A percentile compares a stretch with the other conserved stretches of the same genome.
These are phyloP conservation scores for Boeremia lycopersici DNA, from an alignment of 2,329 filamentous ascomycete species.

Conservation along the genomic window DNA sequence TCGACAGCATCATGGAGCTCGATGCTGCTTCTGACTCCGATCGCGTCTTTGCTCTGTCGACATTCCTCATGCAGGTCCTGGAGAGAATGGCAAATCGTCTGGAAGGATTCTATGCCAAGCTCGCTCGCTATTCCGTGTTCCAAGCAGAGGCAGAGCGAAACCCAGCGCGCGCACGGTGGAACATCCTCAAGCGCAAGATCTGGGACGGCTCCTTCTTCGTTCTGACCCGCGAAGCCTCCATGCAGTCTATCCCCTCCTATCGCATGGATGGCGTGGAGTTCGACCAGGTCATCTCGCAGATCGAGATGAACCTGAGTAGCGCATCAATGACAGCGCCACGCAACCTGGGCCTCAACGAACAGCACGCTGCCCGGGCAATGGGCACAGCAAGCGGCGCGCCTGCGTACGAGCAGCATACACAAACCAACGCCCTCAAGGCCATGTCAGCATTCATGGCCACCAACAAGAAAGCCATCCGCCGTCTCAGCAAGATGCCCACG, in stretches of 20 bases:
- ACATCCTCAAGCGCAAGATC: constrained; percentile 56
- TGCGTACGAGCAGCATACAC: constrained; percentile 52
- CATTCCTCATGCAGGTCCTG: constrained; percentile 59
- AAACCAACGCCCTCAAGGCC: constrained; percentile 51
- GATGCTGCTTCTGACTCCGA: constrained; percentile 49
- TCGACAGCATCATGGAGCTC: constrained; percentile 52
- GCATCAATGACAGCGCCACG: constrained; percentile 21
- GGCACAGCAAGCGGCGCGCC: constrained; percentile 44
- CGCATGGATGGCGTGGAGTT: constrained; percentile 49
- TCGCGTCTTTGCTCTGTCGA: constrained; percentile 47
- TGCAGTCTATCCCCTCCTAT: constrained; percentile 1
- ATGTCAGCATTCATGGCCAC: constrained; percentile 48
- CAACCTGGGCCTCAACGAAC: constrained; percentile 48
- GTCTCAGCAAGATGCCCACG: constrained; percentile 27
- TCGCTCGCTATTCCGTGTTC: constrained; percentile 58
- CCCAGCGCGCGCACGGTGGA: constrained; percentile 60
- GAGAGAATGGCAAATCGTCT: constrained; percentile 61
- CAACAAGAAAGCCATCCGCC: constrained; percentile 31
- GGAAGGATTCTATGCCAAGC: constrained; percentile 59
- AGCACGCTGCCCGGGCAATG: constrained; percentile 49
- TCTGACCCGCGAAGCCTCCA: constrained; percentile 45
- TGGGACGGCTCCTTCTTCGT: constrained; percentile 61
- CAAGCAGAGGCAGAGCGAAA: constrained; percentile 60
- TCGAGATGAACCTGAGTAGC: constrained; percentile 45
- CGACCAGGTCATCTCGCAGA: constrained; percentile 54